Base-by-base conservation (phyloP, 2,329 filamentous ascomycete genomes). In the Ophiocordyceps camponoti-saundersi region DNA sequence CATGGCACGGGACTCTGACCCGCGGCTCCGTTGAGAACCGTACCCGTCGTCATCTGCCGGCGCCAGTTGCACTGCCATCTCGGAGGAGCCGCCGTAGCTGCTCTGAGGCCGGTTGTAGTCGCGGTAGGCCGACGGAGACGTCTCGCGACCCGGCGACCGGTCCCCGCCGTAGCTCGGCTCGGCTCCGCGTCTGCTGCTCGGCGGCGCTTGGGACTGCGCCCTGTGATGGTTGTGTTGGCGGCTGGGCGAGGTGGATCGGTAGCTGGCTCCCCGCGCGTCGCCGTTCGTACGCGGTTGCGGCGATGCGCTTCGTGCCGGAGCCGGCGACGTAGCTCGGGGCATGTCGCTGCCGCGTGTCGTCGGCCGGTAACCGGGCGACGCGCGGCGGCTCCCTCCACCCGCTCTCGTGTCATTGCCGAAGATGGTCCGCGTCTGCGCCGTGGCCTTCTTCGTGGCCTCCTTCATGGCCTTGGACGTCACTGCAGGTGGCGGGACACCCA, bases 381-480 rank as follows among this genome's bases (percentile, higher is more conserved):
- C 53, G 40, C 61, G 61, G 43, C 55, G 57, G 45, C 54, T 53
- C 21, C 48, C 56, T 11, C 49, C 48, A 12, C 52, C 51, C 29
- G 46, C 48, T 13, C 65, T 57, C 1, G 64, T 67, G 16, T 59
- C 60, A 2, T 65, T 62, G 30, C 58, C 71, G 61, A 93, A 92
- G 68, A 95, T 81, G 57, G 75, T 87, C 42, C 86, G 77, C 3
- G 85, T 86, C 62, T 95, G 85, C 43, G 80, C 78, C 21, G 84
- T 79, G 57, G 90, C 95, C 62, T 88, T 88, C 56, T 93, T 83
- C 0, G 88, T 92, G 4, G 89, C 86, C 62, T 94, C 85, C 59
- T 95, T 86, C 93, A 98, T 98, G 44, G 92, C 86, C 52, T 83
- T 85, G 4, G 87, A 85, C 0, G 93, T 98, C 50, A 93, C 87